Percentiles rank a stretch among this genome's conserved stretches.
These are phyloP conservation scores for Achaetomiella virescens DNA, from an alignment of 495 filamentous ascomycete genomes.

Conservation along the genomic window DNA sequence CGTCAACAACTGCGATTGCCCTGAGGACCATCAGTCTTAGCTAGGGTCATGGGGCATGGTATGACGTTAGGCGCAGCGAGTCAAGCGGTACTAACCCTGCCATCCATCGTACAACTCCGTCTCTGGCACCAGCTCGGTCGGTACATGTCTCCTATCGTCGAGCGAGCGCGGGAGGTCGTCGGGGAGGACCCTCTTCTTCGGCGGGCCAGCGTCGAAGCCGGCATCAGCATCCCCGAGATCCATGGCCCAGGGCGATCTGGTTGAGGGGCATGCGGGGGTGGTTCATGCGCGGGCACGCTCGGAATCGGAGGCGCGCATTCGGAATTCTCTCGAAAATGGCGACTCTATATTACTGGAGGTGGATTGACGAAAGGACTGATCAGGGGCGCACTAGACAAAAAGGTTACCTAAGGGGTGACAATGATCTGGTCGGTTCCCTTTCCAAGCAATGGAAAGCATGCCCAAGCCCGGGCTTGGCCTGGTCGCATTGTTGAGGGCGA, in stretches of 20 bases:
- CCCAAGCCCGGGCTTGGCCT: conserved; percentile 4
- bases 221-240: conserved; percentile 50
- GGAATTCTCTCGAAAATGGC: neutral
- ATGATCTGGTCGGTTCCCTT: neutral
- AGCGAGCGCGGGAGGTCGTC: conserved; percentile 84
- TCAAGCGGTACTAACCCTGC: conserved; percentile 63
- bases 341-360: neutral
- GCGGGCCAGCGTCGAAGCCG: conserved; percentile 35
- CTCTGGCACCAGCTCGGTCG: conserved; percentile 56
- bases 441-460: conserved; percentile 4
- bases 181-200: conserved; percentile 55
- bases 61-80: conserved; percentile 15
- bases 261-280: conserved; percentile 18
- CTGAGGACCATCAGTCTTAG: conserved; percentile 43
- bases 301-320: neutral
- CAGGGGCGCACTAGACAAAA: neutral
- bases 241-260: conserved; percentile 37
- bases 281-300: conserved; percentile 4
- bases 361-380: neutral
- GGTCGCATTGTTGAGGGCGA: conserved; percentile 4
- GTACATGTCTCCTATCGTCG: conserved; percentile 69
- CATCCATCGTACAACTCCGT: conserved; percentile 98
- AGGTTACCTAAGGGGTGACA: neutral
- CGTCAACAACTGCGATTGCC: conserved; percentile 90
- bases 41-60: conserved; percentile 3